Percentiles rank a stretch among this genome's conserved stretches.
These are phyloP conservation scores for Ustilago cynodontis DNA, from an alignment of 1,284 basidiomycete genomes.

Conservation along the genomic window DNA sequence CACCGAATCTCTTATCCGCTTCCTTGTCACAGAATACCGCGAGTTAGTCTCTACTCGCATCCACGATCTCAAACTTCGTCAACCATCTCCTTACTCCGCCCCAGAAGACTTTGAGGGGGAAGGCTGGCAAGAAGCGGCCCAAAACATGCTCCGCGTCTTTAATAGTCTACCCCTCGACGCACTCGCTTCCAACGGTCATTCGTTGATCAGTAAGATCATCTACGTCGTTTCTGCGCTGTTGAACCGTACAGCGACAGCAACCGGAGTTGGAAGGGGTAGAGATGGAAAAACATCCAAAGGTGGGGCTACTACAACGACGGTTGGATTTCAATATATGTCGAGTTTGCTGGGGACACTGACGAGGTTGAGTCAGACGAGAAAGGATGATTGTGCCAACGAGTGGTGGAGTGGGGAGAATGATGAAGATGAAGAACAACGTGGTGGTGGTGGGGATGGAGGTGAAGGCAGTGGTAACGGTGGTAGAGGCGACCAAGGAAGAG, in stretches of 20 bases:
- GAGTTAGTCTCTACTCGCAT: conserved; percentile 35
- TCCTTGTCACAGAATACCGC: conserved; percentile 53
- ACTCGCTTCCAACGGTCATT: conserved; percentile 54
- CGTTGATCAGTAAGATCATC: conserved; percentile 50
- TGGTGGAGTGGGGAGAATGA: conserved; percentile 13
- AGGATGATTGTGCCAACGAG: conserved; percentile 21
- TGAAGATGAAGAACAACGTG: conserved; percentile 4
- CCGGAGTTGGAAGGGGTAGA: conserved; percentile 1
- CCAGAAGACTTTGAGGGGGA: conserved; percentile 14
- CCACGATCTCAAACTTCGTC: conserved; percentile 28
- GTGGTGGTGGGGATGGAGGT: conserved; percentile 7
- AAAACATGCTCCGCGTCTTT: conserved; percentile 42
- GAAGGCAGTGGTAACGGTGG: background rate
- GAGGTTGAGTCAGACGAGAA: conserved; percentile 32
- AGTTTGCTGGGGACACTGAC: conserved; percentile 42
- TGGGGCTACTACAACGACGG: background rate
- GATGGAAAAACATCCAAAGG: background rate
- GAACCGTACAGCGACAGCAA: conserved; percentile 11
- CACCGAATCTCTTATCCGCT: conserved; percentile 54
- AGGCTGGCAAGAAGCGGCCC: conserved; percentile 47
- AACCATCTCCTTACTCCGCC: background rate
- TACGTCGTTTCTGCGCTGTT: conserved; percentile 48
- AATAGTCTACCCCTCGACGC: conserved; percentile 50
- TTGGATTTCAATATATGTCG: conserved; percentile 41
- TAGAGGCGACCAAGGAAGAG: background rate